Conservation (phyloP, 352 stramenopile genomes). For the Aphanomyces stellatus region DNA sequence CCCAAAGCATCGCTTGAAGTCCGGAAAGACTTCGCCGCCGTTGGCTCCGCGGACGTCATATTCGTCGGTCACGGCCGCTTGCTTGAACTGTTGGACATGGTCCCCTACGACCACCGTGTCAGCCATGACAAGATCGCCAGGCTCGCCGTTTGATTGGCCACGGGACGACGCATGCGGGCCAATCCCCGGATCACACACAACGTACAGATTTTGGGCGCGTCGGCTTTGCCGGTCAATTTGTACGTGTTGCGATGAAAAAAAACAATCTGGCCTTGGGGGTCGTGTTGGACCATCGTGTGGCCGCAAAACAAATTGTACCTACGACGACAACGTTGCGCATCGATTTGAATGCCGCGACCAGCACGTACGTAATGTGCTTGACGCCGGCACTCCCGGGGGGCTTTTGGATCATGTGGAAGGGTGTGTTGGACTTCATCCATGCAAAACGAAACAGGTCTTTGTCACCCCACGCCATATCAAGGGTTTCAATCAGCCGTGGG, state of each 20-base stretch:
- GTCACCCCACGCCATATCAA: constrained; percentile 39
- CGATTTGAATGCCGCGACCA: not conserved
- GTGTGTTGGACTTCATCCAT: constrained; percentile 38
- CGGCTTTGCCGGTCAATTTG: constrained; percentile 29
- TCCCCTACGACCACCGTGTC: not conserved
- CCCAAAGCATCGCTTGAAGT: constrained; percentile 60
- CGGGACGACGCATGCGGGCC: no score
- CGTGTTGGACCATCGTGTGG: constrained; percentile 46
- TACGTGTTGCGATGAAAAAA: constrained; percentile 57
- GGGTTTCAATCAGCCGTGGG: constrained; percentile 28
- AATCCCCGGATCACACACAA: not conserved
- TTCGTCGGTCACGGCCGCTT: constrained; percentile 13
- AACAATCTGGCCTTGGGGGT: constrained; percentile 29
- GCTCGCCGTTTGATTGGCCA: no score
- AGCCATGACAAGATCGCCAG: not conserved
- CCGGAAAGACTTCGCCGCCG: constrained; percentile 52
- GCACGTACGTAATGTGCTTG: constrained; percentile 23
- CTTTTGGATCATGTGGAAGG: constrained; percentile 40
- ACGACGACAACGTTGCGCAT: not conserved
- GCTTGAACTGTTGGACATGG: constrained; percentile 16
- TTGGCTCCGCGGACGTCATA: constrained; percentile 56
- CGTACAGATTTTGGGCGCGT: constrained; percentile 16
- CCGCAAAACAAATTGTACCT: constrained; percentile 37
- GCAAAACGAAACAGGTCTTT: constrained; percentile 55
- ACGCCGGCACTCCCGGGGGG: constrained; percentile 37